These are phyloP conservation scores for Sporothrix luriei DNA, from an alignment of 2,329 filamentous ascomycete species.

Conservation along the genomic window DNA sequence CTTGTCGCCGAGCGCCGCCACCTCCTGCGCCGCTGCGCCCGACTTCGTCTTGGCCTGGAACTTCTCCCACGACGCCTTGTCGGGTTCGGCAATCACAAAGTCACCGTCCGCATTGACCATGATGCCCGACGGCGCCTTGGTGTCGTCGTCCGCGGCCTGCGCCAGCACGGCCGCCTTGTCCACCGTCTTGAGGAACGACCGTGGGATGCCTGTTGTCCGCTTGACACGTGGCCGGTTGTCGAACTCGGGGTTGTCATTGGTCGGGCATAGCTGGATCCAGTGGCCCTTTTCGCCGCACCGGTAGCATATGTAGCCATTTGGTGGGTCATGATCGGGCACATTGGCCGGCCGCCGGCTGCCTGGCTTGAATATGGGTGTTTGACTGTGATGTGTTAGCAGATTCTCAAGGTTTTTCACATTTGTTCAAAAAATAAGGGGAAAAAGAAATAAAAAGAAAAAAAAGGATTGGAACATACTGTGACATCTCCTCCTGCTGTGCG, in stretches of 20 bases:
- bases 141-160: conserved; percentile 74
- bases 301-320: conserved; percentile 93
- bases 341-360: conserved; percentile 68
- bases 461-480: conserved; percentile 60
- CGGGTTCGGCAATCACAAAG: conserved; percentile 93
- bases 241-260: conserved; percentile 96
- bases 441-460: background rate
- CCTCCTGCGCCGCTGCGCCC: conserved; percentile 79
- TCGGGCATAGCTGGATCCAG: conserved; percentile 97
- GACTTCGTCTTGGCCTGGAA: conserved; percentile 94
- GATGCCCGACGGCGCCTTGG: conserved; percentile 80
- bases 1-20: conserved; percentile 75
- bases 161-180: conserved; percentile 81
- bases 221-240: conserved; percentile 93
- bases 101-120: conserved; percentile 98
- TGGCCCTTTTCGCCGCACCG: conserved; percentile 97
- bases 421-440: background rate
- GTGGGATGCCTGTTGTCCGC: conserved; percentile 93
- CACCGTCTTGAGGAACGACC: conserved; percentile 92
- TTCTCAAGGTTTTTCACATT: background rate
- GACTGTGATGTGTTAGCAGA: conserved; percentile 50
- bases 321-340: conserved; percentile 89
- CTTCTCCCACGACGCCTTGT: conserved; percentile 94
- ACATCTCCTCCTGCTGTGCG: conserved; percentile 89
- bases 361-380: conserved; percentile 64